phyloP scores from a whole-genome alignment of 1,284 basidiomycete genomes.

The Irpex sp. region DNA sequence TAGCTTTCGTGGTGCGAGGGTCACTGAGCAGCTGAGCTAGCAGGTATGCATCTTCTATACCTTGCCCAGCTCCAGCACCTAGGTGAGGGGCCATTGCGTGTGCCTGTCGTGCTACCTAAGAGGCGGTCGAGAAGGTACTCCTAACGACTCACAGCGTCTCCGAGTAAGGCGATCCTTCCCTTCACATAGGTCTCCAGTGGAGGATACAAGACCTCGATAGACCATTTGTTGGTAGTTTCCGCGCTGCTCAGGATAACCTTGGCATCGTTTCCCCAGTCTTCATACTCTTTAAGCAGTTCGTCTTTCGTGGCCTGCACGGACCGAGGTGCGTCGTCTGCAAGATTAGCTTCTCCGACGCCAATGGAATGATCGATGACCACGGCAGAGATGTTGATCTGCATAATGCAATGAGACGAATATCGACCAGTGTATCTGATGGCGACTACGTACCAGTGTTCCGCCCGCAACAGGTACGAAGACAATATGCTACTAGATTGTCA shows the following conservation, averaged over 20 bases:
- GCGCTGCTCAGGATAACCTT: constrained; percentile 39
- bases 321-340: background rate
- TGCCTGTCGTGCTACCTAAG: constrained; percentile 28
- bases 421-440: background rate
- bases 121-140: background rate
- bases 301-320: constrained; percentile 21
- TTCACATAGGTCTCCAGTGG: constrained; percentile 42
- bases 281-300: constrained; percentile 43
- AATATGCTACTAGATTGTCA: background rate
- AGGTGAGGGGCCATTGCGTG: constrained; percentile 60
- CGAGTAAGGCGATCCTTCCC: constrained; percentile 46
- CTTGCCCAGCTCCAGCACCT: constrained; percentile 58
- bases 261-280: constrained; percentile 46
- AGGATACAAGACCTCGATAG: constrained; percentile 47
- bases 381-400: constrained; percentile 6
- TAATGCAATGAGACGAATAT: background rate
- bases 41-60: constrained; percentile 53
- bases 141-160: constrained; percentile 45
- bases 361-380: constrained; percentile 1
- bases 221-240: constrained; percentile 51
- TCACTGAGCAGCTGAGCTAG: constrained; percentile 45
- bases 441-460: constrained; percentile 3
- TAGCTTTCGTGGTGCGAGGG: constrained; percentile 34
- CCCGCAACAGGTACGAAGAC: constrained; percentile 3
- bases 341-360: background rate